Percentiles rank a stretch among this genome's conserved stretches.
phyloP scores from a whole-genome alignment of 257 asterid genomes.

The Solanum tarijense region DNA sequence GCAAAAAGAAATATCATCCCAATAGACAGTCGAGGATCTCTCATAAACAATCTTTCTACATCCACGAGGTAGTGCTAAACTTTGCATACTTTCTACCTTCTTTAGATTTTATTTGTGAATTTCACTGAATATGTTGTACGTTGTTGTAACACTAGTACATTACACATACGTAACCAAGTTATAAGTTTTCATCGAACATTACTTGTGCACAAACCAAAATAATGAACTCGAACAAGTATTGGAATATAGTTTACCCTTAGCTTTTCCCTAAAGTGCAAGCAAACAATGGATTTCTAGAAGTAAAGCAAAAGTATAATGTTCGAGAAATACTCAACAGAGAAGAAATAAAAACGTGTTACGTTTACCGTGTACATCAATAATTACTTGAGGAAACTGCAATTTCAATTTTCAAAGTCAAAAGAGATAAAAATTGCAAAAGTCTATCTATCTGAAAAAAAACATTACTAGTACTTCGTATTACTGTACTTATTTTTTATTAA shows the following conservation, averaged over 20 bases:
- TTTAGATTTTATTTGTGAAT: too few relatives aligned
- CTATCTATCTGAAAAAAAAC: neutral
- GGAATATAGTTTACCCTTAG: neutral
- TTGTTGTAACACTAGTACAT: neutral
- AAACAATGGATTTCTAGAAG: neutral
- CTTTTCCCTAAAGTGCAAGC: neutral
- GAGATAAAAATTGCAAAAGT: neutral
- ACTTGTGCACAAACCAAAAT: neutral
- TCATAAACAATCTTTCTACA: too few relatives aligned
- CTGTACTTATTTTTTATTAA: too few relatives aligned
- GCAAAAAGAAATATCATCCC: too few relatives aligned
- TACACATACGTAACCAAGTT: neutral
- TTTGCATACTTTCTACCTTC: too few relatives aligned
- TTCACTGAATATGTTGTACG: too few relatives aligned
- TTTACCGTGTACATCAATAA: neutral
- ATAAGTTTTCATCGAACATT: neutral
- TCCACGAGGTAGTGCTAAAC: accelerated
- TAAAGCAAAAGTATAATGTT: neutral
- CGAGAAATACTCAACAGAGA: neutral
- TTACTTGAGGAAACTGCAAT: neutral
- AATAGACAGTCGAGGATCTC: accelerated
- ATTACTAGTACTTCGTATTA: neutral
- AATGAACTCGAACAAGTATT: neutral
- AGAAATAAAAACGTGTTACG: neutral
- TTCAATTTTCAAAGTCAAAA: neutral